Base-by-base conservation (phyloP, 2,329 filamentous ascomycete genomes). In the Colletotrichum sp. region DNA sequence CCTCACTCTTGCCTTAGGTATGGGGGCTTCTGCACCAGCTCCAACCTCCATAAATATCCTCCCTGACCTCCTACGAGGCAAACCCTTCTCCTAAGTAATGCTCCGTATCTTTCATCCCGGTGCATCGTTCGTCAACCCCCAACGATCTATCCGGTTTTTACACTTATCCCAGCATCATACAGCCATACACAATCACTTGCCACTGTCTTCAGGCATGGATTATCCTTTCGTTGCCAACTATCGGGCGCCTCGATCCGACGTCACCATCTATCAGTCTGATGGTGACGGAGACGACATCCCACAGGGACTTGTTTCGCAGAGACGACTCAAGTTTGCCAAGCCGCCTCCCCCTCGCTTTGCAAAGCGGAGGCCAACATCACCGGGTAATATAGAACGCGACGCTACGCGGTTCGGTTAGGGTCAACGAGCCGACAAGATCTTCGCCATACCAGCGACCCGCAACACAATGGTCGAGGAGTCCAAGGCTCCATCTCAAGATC, bases 231-330 rank as follows among this genome's bases (percentile, higher is more conserved):
- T 72, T 69, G 64, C 70, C 24, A 29, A 59, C 18, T 57, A 51
- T 57, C 76, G 76, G 51, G 68, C 76, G 59, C 61, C 69, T 58
- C 62, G 57, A 57, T 61, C 47, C 66, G 57, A 69, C 27, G 68
- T 65, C 21, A 43, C 64, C 43, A 36, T 72, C 51, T 15, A 54
- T 57, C 57, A 66, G 58, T 62, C 75, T 61, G 73, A 68, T 62
- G 62, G 62, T 21, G 57, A 61, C 18, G 33, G 68, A 67, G 74
- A 71, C 75, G 24, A 78, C 83, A 66, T 75, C 79, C 81, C 43
- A 75, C 58, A 71, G 47, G 82, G 82, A 54, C 82, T 81, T 57
- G 81, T 85, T 13, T 78, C 79, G 16, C 81, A 81, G 18, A 83
- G 80, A 61, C 76, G 82, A 72, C 77, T 76, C 36, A 79, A 80